Evolutionary conservation across 2,329 filamentous ascomycete genomes (phyloP), one percentile per base, ranked within the genome.

Genomic region (Verticillium albo-atrum): DNA sequence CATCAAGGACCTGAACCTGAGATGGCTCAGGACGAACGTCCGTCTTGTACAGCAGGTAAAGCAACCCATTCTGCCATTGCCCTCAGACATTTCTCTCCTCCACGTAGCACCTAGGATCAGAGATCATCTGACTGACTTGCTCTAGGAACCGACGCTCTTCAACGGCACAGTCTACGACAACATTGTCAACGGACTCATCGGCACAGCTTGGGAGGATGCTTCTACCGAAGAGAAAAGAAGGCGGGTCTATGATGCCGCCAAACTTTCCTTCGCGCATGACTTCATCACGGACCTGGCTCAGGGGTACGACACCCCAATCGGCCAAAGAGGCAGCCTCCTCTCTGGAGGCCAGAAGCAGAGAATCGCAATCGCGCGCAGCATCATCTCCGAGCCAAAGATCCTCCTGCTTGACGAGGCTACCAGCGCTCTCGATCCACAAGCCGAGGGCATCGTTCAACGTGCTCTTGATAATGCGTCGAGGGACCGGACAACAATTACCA

Each of bases 291-390:
- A 64, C 1, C 26, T 65, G 2, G 53, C 50, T 15, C 17, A 69
- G 50, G 83, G 82, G 3, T 90, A 89, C 64, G 76, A 83, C 3
- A 88, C 87, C 0, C 73, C 79, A 6, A 86, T 90, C 2, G 88
- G 88, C 2, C 85, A 89, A 65, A 79, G 81, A 15, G 88, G 89
- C 9, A 83, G 84, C 57, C 84, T 86, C 65, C 72, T 90, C 1
- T 88, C 84, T 20, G 88, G 88, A n/a, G 88, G 88, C 1, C 85
- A 88, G 66, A 79, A 82, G 56, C 85, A 88, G 66, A 76, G 85
- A 5, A 75, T 88, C 57, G 83, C 83, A 7, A 75, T 88, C 6
- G 84, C 85, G 1, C 75, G 84, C 27, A 82, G 82, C 20, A 71
- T 88, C 15, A 79, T 88, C 30, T 75, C 80, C 3, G 77, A 87